Conservation (phyloP, 345 rosid species). For the Citrus cavaleriei region DNA sequence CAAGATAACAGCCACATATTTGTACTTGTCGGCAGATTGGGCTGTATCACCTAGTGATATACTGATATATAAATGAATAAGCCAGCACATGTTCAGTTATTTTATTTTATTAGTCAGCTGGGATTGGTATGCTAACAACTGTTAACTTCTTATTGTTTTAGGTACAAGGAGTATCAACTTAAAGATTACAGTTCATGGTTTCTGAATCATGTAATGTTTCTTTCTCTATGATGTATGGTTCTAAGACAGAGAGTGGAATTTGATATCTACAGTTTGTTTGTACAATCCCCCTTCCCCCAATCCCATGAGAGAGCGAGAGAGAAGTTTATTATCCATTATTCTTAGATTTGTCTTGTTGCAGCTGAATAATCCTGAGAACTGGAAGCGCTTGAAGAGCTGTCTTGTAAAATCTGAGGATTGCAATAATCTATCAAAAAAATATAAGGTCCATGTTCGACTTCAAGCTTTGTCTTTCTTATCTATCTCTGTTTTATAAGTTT, state of each 20-base stretch:
- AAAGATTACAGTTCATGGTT: conserved; percentile 93
- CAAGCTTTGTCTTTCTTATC: not conserved
- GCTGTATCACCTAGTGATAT: not conserved
- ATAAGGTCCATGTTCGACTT: conserved; percentile 44
- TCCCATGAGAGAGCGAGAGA: not conserved
- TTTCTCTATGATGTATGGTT: not conserved
- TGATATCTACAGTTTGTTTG: not conserved
- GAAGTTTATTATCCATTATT: not conserved
- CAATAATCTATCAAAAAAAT: conserved; percentile 53
- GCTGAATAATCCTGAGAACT: conserved; percentile 66
- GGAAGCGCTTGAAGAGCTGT: conserved; percentile 83
- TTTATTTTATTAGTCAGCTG: not conserved
- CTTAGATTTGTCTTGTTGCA: conserved; percentile 24
- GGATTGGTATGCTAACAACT: conserved; percentile 8
- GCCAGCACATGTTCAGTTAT: not conserved
- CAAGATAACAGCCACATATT: not conserved
- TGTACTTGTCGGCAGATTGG: not conserved
- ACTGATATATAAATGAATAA: not conserved
- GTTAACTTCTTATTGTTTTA: conserved; percentile 22
- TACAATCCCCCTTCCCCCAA: not conserved
- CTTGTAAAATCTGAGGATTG: conserved; percentile 89
- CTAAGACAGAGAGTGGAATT: not conserved
- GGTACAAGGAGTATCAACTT: conserved; percentile 95
- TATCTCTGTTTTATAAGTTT: conserved; percentile 7
- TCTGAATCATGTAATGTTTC: conserved; percentile 53